These are phyloP conservation scores for Botrytis aclada DNA, from an alignment of 2,329 filamentous ascomycete genomes.

Conservation along the genomic window DNA sequence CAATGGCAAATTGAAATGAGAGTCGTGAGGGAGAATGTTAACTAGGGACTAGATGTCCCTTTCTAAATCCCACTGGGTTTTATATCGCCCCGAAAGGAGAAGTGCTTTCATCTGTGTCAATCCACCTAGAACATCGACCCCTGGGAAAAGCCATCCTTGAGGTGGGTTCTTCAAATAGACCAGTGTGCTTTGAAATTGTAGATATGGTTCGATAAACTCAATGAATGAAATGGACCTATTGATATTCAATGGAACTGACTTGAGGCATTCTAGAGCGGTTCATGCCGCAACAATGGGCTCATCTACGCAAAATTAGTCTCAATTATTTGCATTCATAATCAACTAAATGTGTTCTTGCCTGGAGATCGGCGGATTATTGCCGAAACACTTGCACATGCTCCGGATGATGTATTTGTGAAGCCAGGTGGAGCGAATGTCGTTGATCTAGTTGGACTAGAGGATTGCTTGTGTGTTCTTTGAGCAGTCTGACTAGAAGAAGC, in stretches of 20 bases:
- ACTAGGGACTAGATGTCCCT: no score
- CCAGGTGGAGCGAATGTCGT: neutral
- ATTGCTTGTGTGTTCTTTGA: neutral
- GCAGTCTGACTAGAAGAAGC: neutral
- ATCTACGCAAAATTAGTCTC: conserved; percentile 8
- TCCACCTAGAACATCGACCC: no score
- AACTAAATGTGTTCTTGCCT: neutral
- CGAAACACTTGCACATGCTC: conserved; percentile 2
- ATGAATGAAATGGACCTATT: conserved; percentile 23
- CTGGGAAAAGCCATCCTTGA: no score
- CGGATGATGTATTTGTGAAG: neutral
- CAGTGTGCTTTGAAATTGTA: conserved; percentile 32
- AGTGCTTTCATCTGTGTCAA: no score
- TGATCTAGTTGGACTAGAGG: neutral
- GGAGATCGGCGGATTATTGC: neutral
- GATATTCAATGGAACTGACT: conserved; percentile 29
- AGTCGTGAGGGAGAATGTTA: no score
- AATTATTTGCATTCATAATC: neutral
- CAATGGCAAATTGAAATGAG: no score
- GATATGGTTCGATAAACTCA: conserved; percentile 28
- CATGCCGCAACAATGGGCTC: neutral
- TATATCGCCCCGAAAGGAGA: no score
- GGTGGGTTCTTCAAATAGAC: neutral
- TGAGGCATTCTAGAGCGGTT: conserved; percentile 31
- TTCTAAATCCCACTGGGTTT: no score